Evolutionary conservation across 2,329 filamentous ascomycete species (phyloP), one percentile per base, ranked within the genome.

Genomic region (Didymella segeticola): DNA sequence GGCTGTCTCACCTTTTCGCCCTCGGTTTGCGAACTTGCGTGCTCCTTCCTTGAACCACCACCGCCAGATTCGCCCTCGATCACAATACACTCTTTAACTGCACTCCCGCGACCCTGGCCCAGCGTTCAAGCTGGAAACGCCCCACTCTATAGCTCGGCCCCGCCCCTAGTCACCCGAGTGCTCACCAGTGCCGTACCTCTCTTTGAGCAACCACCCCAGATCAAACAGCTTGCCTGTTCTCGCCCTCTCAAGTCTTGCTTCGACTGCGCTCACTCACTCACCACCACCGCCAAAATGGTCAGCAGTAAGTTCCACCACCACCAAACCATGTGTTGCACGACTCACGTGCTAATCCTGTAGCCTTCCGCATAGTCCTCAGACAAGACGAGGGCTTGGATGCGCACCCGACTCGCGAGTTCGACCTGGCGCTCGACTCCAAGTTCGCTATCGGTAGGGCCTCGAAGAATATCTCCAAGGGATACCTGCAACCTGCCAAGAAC

Each of bases 401-500:
- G 45, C 63, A 69, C 48, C 43, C 56, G 34, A 58, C 63, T 17
- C 73, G 75, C 43, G 63, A 63, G 39, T 64, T 77, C 45, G 58
- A 66, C 38, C 56, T 76, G 30, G 38, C 47, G 3, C 54, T 71
- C 7, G 60, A 60, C 36, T 30, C 63, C 9, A 61, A 58, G 9
- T 60, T 77, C 25, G 62, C 62, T 19, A 72, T 81, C 58, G 78
- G 78, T 27, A 78, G 79, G 20, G 71, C 78, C 1, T 81, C 79
- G 10, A 73, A 66, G 47, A 76, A 72, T 47, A 57, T 66, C 5
- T 38, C 61, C 61, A 78, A 78, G 64, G 64, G 68, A 58, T 80
- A 74, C 33, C 73, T 78, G 33, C 67, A 72, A 47, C 69, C 78
- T 62, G 68, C 74, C 56, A 30, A 62, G 5, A 72, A 82, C 60